Base-by-base conservation (phyloP, 768 basidiomycete genomes). In the Pulveroboletus sp. region DNA sequence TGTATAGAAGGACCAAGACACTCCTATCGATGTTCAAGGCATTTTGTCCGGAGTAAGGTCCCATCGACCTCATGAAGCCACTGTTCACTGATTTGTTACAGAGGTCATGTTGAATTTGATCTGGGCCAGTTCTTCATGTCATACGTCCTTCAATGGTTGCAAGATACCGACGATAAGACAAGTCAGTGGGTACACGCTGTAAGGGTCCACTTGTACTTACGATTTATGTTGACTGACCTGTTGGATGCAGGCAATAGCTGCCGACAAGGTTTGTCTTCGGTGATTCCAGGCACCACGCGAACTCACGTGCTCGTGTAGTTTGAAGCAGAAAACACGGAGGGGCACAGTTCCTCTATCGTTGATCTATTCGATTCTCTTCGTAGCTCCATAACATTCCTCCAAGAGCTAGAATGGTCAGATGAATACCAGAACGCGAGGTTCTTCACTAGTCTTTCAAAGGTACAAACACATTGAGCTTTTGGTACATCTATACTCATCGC, bases 301-400 rank as follows among this genome's bases (percentile, higher is more conserved):
- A 33, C 51, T 53, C 23, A 57, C 40, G 39, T 48, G 40, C 17
- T 8, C 7, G 32, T 37, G 23, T n/a, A 88, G 85, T 91, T 90
- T 56, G 77, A 93, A 73, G 76, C 90, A 47, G 79, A 93, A 70
- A 78, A 88, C 51, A 50, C 74, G 11, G 82, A 90, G 67, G 89
- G 89, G 0, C 90, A 94, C 60, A 95, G 92, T 58, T 94, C 94
- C n/a, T 98, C 95, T 0, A 94, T 99, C 46, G 85, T 94, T 20
- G 97, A 99, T 68, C 76, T 99, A 1, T 97, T 98, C 61, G 93
- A 93, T 53, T 97, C 94, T 3, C 76, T 98, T 46, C 82, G 90
- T 43, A 93, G 90, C 58, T 93, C 95, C 0, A 86, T 94, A 59
- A 79, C 81, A 49, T 94, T 97, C 69, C 68, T 99, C 38, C 80